Evolutionary conservation across 2,329 filamentous ascomycete species (phyloP), one percentile per base, ranked within the genome.

Genomic region (Drechslerella stenobrocha): DNA sequence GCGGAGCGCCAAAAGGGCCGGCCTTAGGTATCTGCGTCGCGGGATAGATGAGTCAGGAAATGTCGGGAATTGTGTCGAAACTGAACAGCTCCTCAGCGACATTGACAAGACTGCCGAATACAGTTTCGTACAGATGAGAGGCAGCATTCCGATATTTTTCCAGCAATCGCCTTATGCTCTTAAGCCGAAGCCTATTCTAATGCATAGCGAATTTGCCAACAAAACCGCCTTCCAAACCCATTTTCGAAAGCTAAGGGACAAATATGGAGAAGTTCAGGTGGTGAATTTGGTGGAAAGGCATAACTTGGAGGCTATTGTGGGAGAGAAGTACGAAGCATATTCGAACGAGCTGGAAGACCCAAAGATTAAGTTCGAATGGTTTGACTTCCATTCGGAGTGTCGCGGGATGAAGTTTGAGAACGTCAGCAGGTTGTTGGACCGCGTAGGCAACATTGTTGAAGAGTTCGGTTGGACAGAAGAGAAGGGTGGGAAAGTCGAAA

Each of bases 331-430:
- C 74, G 83, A 95, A 73, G 81, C 82, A 50, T 84, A 85, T 61
- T 81, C 88, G 1, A 80, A 86, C 5, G 80, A 82, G 40, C 75
- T 80, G 18, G 80, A 83, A 20, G 75, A 70, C 13, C 48, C 76
- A 1, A 75, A 79, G 7, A 77, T 93, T 9, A 81, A 80, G 0
- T 95, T 95, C 73, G 89, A 96, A 74, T 98, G 93, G 93, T 98
- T 97, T 73, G 93, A 98, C 74, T 98, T 98, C 73, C 93, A 97
- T 75, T 82, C 85, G 15, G 88, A 88, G 24, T 97, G 93, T 74
- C 87, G 90, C 13, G 93, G 93, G 0, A 96, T 98, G 92, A 95
- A 90, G 72, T 98, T 97, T 74, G 92, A 97, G 74, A 97, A 97
- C 64, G 91, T 97, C 9, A 87, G 85, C 59, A 80, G 87, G 24